Base-by-base conservation (phyloP, 2,329 filamentous ascomycete species). In the Golovinomyces cichoracearum region DNA sequence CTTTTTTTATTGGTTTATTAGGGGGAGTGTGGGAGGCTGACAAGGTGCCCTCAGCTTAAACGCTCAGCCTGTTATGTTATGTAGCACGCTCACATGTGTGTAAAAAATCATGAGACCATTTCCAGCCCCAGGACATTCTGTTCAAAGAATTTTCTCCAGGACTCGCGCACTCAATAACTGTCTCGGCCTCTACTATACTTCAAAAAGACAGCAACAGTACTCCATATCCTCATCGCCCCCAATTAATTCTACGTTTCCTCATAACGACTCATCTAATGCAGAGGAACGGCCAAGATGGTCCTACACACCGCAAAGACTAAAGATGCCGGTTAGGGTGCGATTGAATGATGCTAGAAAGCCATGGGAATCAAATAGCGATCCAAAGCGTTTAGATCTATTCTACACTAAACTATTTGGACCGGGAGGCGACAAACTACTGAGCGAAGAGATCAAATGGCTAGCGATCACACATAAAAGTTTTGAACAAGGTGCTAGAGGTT, bases 381-480 rank as follows among this genome's bases (percentile, higher is more conserved):
- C 83, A 9, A 69, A 67, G 54, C 69, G 70, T 58, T 68, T 98
- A 49, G 80, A 95, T 61, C 68, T 73, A 45, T 80, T 84, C 63
- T 93, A 94, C 63, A 70, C 73, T 55, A 69, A 70, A 48, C 72
- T 95, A 56, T 66, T 95, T 49, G 88, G 86, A 5, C 68, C 68
- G 44, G 76, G 72, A 42, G 83, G 82, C 50, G 74, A 81, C 55
- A 73, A 72, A 56, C 63, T 90, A 62, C 69, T 98, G 50, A 78
- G 80, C 1, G 86, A 94, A 15, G 88, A 98, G 66, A 70, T 90
- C 53, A 95, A 94, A 67, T 98, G 90, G 90, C 68, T 95, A 59
- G 86, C 86, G 26, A 75, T 98, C 49, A 98, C 90, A 55, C 90
- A 95, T 64, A 95, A 95, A 73, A 94, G 85, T 65, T 95, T 93